phyloP scores from a whole-genome alignment of 345 rosid species.

The Aquilaria sinensis region DNA sequence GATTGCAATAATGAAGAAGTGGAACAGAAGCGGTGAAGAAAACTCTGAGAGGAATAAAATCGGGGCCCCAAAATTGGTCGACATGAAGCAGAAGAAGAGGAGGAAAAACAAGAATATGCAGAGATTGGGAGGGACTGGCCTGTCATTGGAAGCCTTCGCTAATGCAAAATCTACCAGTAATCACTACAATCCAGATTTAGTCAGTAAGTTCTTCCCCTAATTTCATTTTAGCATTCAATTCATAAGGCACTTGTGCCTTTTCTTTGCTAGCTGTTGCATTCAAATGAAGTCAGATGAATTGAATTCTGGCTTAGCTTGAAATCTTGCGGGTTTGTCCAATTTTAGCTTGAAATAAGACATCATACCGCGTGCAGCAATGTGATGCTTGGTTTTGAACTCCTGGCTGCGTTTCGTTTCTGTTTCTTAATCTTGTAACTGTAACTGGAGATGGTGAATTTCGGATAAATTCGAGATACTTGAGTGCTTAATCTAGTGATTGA shows the following conservation, averaged over 20 bases:
- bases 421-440: background rate
- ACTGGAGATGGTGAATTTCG: no score
- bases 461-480: no score
- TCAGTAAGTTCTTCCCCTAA: constrained; percentile 32
- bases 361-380: no score
- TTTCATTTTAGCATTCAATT: constrained; percentile 16
- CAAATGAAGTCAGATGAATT: background rate
- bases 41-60: constrained; percentile 1
- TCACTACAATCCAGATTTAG: constrained; percentile 55
- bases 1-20: constrained; percentile 33
- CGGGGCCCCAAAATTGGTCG: constrained; percentile 16
- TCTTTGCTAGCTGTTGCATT: constrained; percentile 70
- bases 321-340: constrained; percentile 20
- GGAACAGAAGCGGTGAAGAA: constrained; percentile 5
- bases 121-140: constrained; percentile 77
- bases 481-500: no score
- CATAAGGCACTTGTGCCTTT: constrained; percentile 57
- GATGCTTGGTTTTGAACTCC: no score
- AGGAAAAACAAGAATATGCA: constrained; percentile 50
- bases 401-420: background rate
- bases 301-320: constrained; percentile 30
- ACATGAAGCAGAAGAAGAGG: constrained; percentile 19
- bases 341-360: background rate
- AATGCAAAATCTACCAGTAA: constrained; percentile 46
- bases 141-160: constrained; percentile 78